Evolutionary conservation across 306 rosid species (phyloP), one percentile per base, ranked within the genome.

Genomic region (Alnus glutinosa): DNA sequence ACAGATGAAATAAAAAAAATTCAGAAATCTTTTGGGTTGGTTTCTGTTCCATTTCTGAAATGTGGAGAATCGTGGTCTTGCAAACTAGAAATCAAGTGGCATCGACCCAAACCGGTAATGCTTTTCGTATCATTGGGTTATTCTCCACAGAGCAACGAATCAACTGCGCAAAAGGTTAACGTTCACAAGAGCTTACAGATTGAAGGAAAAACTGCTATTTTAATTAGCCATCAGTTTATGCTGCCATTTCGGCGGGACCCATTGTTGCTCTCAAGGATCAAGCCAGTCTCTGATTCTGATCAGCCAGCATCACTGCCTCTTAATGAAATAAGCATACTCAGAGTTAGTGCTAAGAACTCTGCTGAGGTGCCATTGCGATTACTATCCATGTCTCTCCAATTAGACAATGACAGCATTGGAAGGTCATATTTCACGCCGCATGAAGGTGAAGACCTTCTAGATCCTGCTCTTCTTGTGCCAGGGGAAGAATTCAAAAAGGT

Each of bases 1-100:
- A 36, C 85, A 58, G 96, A 91, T 52, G 84, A 90, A 34, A 89
- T 92, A 66, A 89, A 92, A 85, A 88, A 91, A 88, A 86, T 95
- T 67, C 92, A 91, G 69, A 86, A 91, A 50, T 89, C 98, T 67
- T 95, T 95, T 78, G 98, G 98, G 63, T 79, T 95, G 79, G 86
- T 95, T 83, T 93, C 94, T 16, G 97, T 95, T 75, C 98, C 98
- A 52, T 71, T 83, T 80, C 86, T 95, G 75, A 88, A 88, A 90
- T 78, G 80, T 75, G 96, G 96, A 75, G 93, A 87, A 19, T 90
- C 97, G 1, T 95, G 99, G 99, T 88, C 91, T 7, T 95, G 97
- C 92, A 91, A 86, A 82, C 84, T 95, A 83, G 97, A 93, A 86
- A 93, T 93, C 84, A 95, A 90, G 90, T 95, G 99, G 99, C 86